Conservation (phyloP, 148 eudicot species). For the Euryodendron excelsum region DNA sequence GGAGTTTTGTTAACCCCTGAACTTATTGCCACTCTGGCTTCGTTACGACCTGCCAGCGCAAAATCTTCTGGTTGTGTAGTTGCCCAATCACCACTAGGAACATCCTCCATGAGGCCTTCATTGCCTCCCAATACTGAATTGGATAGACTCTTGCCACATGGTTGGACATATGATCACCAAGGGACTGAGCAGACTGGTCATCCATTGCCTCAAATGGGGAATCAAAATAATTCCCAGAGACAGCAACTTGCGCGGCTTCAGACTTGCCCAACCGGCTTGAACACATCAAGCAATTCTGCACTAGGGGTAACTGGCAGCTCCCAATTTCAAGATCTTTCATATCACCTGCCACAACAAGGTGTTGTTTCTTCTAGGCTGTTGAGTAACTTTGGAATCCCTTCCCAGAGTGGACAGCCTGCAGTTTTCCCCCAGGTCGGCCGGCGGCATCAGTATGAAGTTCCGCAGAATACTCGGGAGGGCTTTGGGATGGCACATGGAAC, state of each 20-base stretch:
- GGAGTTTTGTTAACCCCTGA: slow-evolving; percentile 75
- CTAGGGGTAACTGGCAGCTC: slow-evolving; percentile 28
- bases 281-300: slow-evolving; percentile 23
- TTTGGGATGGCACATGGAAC: slow-evolving; percentile 42
- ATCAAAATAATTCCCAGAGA: slow-evolving; percentile 38
- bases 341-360: slow-evolving; percentile 42
- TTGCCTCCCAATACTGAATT: slow-evolving; percentile 21
- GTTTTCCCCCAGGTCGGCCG: slow-evolving; percentile 42
- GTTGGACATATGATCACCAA: slow-evolving; percentile 55
- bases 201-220: slow-evolving; percentile 40
- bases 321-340: slow-evolving; percentile 49
- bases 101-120: slow-evolving; percentile 28
- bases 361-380: slow-evolving; percentile 38
- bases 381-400: slow-evolving; percentile 16
- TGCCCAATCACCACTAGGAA: slow-evolving; percentile 30
- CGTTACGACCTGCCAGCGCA: slow-evolving; percentile 53
- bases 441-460: slow-evolving; percentile 39
- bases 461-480: slow-evolving; percentile 40
- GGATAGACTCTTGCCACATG: slow-evolving; percentile 33
- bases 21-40: slow-evolving; percentile 78
- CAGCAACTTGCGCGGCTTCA: slow-evolving; percentile 36
- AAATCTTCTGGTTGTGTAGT: slow-evolving; percentile 39
- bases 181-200: slow-evolving; percentile 39
- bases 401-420: slow-evolving; percentile 43
- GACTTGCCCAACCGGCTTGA: slow-evolving; percentile 30